These are phyloP conservation scores for Tilletia indica DNA, from an alignment of 1,284 basidiomycete species.

Conservation along the genomic window DNA sequence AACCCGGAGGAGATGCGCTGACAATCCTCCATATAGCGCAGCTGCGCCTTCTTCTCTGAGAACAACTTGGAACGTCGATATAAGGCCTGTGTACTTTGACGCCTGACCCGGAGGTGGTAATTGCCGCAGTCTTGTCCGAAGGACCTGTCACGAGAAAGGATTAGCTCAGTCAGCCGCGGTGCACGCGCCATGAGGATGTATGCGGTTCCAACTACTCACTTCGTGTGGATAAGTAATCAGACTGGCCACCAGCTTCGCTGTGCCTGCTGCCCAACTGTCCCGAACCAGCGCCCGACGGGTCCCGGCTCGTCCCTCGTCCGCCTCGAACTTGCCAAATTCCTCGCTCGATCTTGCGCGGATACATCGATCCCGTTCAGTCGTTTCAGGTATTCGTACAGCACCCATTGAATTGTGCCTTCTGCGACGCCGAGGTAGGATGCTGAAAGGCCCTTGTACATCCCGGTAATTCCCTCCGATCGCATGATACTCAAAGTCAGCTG, in stretches of 20 bases:
- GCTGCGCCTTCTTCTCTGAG: slow-evolving; percentile 83
- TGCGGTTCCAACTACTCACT: slow-evolving; percentile 59
- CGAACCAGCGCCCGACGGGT: slow-evolving; percentile 63
- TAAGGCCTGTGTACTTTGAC: slow-evolving; percentile 79
- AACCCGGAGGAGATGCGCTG: slow-evolving; percentile 91
- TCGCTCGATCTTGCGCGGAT: slow-evolving; percentile 24
- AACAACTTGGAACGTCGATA: slow-evolving; percentile 80
- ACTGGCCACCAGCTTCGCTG: slow-evolving; percentile 88
- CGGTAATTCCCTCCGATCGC: slow-evolving; percentile 76
- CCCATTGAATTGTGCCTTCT: slow-evolving; percentile 97
- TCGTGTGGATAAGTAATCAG: slow-evolving; percentile 96
- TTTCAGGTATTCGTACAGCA: slow-evolving; percentile 85
- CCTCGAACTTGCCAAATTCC: slow-evolving; percentile 1
- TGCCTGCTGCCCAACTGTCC: slow-evolving; percentile 88
- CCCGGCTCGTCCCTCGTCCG: slow-evolving; percentile 14
- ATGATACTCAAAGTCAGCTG: slow-evolving; percentile 71
- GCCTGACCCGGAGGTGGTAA: slow-evolving; percentile 62
- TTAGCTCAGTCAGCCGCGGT: background rate
- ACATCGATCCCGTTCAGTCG: slow-evolving; percentile 41
- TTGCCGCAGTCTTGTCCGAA: slow-evolving; percentile 88
- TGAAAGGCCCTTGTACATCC: slow-evolving; percentile 91
- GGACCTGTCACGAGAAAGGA: slow-evolving; percentile 63
- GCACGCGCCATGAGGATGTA: no score
- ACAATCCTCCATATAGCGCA: slow-evolving; percentile 86
- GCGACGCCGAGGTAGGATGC: slow-evolving; percentile 94